Conservation (phyloP, 352 stramenopile genomes). For the Phytopythium sindhum region DNA sequence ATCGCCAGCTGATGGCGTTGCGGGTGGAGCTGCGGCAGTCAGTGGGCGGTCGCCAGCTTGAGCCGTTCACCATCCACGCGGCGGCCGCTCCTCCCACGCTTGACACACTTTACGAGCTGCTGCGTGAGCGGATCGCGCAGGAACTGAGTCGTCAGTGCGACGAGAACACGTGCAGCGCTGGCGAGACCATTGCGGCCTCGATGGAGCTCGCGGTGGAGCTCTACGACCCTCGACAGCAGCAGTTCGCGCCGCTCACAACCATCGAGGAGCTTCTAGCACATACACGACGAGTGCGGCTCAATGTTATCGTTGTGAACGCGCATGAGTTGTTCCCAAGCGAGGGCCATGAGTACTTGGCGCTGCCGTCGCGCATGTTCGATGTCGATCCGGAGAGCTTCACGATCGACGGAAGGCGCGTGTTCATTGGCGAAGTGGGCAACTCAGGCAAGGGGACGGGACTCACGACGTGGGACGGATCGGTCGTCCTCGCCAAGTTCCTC, state of each 20-base stretch:
- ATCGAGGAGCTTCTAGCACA: slow-evolving; percentile 24
- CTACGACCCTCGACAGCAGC: slow-evolving; percentile 29
- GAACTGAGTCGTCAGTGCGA: slow-evolving; percentile 7
- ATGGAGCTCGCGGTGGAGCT: slow-evolving; percentile 35
- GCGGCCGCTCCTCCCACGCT: slow-evolving; percentile 15
- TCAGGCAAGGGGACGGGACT: slow-evolving; percentile 83
- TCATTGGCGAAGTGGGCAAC: slow-evolving; percentile 72
- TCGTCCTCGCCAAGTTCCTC: slow-evolving; percentile 91
- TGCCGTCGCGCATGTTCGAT: slow-evolving; percentile 57
- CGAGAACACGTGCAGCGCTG: background rate
- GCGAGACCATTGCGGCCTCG: background rate
- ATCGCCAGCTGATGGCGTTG: slow-evolving; percentile 11
- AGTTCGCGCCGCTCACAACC: slow-evolving; percentile 25
- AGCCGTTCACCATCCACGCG: slow-evolving; percentile 22
- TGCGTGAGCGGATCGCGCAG: slow-evolving; percentile 18
- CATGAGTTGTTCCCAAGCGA: slow-evolving; percentile 14
- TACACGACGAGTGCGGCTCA: slow-evolving; percentile 31
- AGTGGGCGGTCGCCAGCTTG: slow-evolving; percentile 14
- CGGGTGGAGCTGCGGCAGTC: slow-evolving; percentile 39
- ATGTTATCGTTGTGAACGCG: slow-evolving; percentile 25
- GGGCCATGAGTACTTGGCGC: slow-evolving; percentile 26
- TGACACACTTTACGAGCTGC: slow-evolving; percentile 16
- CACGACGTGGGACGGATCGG: slow-evolving; percentile 89
- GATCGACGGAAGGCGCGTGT: slow-evolving; percentile 50
- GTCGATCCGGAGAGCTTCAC: slow-evolving; percentile 44